Percentiles rank a stretch among this genome's conserved stretches.
phyloP scores from a whole-genome alignment of 768 basidiomycete genomes.

The Boletus sp. region DNA sequence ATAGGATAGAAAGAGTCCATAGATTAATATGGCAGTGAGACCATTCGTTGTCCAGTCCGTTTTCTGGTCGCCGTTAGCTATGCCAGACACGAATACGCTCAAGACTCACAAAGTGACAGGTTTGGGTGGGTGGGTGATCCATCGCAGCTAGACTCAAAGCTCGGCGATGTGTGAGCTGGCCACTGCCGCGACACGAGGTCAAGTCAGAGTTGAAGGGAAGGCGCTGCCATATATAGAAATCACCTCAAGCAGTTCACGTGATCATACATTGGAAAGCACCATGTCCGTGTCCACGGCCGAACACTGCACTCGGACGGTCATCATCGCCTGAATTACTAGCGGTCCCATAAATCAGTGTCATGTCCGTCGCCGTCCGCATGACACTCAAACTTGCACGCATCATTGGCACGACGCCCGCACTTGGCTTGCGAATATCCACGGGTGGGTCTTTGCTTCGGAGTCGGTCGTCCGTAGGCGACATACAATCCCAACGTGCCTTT shows the following conservation, averaged over 20 bases:
- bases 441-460: neutral
- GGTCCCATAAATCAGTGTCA: neutral
- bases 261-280: neutral
- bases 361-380: conserved; percentile 2
- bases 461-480: neutral
- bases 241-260: conserved; percentile 1
- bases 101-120: conserved; percentile 21
- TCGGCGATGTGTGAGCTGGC: neutral
- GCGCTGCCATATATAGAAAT: neutral
- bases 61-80: conserved; percentile 39
- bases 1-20: conserved; percentile 80
- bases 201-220: too few species aligned
- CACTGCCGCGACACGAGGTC: too few species aligned
- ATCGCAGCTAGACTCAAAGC: neutral
- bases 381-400: conserved; percentile 15
- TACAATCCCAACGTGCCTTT: conserved; percentile 5
- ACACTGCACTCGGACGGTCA: neutral
- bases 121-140: neutral
- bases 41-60: conserved; percentile 66
- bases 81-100: fast-evolving
- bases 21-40: conserved; percentile 61
- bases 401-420: neutral
- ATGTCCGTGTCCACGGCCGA: neutral
- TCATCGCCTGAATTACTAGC: neutral
- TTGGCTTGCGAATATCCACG: conserved; percentile 5